Evolutionary conservation across 192 early-diverging fungal species (phyloP).

Genomic region (Pilobolus umbonatus): DNA sequence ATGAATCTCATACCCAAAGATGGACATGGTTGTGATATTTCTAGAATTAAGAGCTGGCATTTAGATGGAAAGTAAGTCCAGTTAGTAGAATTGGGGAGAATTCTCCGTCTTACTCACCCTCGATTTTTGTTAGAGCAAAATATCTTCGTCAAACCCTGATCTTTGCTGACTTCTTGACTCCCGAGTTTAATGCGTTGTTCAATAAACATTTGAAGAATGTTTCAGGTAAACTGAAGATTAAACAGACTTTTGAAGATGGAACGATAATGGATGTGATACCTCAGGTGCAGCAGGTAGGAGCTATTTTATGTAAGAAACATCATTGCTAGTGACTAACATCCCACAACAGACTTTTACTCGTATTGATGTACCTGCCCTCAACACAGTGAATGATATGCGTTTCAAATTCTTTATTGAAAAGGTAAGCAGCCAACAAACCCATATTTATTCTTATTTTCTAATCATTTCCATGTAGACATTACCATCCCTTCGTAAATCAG

Average conservation of each 20-base stretch:
- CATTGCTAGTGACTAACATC: background rate
- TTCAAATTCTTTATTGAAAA: conserved; percentile 83
- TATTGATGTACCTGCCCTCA: conserved; percentile 54
- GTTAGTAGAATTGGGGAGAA: background rate
- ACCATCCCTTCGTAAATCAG: conserved; percentile 51
- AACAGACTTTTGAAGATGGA: conserved; percentile 53
- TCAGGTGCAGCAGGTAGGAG: conserved; percentile 65
- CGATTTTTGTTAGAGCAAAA: conserved; percentile 44
- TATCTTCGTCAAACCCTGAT: conserved; percentile 89
- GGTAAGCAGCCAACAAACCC: conserved; percentile 16
- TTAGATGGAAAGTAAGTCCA: conserved; percentile 66
- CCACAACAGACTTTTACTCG: conserved; percentile 62
- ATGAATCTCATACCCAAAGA: conserved; percentile 87
- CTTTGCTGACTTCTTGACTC: conserved; percentile 75
- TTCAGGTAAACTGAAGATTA: conserved; percentile 71
- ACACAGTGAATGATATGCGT: conserved; percentile 67
- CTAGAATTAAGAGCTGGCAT: conserved; percentile 79
- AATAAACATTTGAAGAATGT: conserved; percentile 61
- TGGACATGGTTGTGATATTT: conserved; percentile 95
- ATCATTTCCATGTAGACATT: conserved; percentile 39
- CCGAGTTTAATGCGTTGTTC: conserved; percentile 90
- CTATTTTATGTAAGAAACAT: conserved; percentile 7
- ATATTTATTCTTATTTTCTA: background rate
- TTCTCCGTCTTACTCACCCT: background rate
- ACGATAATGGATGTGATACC: conserved; percentile 74